Evolutionary conservation across 2,329 filamentous ascomycete species (phyloP).

Genomic region (Sclerotinia subarctica): DNA sequence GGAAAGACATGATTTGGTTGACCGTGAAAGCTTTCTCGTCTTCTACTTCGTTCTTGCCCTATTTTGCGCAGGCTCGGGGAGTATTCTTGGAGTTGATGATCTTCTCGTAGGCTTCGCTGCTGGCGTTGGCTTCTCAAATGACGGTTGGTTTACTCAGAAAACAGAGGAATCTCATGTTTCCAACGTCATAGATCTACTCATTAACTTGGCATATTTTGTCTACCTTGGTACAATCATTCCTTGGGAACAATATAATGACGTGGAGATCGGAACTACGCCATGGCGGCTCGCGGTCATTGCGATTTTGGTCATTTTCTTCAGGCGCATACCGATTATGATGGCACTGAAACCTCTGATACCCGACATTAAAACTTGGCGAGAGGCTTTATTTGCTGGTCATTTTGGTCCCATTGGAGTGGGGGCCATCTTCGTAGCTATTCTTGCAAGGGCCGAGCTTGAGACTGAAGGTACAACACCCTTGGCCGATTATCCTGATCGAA

Average conservation of each 20-base stretch:
- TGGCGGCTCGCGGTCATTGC: slow-evolving; percentile 94
- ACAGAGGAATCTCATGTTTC: slow-evolving; percentile 98
- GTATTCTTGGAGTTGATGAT: slow-evolving; percentile 88
- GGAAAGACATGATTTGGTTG: slow-evolving; percentile 81
- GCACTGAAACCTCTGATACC: slow-evolving; percentile 87
- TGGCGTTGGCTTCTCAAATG: slow-evolving; percentile 98
- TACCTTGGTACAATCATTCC: slow-evolving; percentile 97
- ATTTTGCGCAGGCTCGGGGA: slow-evolving; percentile 89
- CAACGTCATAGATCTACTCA: slow-evolving; percentile 95
- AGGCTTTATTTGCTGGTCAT: slow-evolving; percentile 93
- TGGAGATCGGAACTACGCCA: slow-evolving; percentile 68
- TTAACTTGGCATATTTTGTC: slow-evolving; percentile 98
- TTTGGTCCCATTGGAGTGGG: slow-evolving; percentile 97
- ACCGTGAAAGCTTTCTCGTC: slow-evolving; percentile 94
- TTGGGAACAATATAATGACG: slow-evolving; percentile 85
- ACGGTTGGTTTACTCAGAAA: slow-evolving; percentile 98
- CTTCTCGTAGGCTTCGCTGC: slow-evolving; percentile 90
- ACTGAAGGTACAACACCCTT: slow-evolving; percentile 69
- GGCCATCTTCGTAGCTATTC: slow-evolving; percentile 90
- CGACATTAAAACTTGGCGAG: slow-evolving; percentile 96
- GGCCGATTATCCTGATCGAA: slow-evolving; percentile 53
- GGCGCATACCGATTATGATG: slow-evolving; percentile 93
- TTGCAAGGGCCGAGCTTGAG: slow-evolving; percentile 90
- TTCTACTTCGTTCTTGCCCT: slow-evolving; percentile 97
- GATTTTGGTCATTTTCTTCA: slow-evolving; percentile 91